Evolutionary conservation across 2,329 filamentous ascomycete genomes (phyloP), one percentile per base, ranked within the genome.

Genomic region (Cladophialophora immunda): DNA sequence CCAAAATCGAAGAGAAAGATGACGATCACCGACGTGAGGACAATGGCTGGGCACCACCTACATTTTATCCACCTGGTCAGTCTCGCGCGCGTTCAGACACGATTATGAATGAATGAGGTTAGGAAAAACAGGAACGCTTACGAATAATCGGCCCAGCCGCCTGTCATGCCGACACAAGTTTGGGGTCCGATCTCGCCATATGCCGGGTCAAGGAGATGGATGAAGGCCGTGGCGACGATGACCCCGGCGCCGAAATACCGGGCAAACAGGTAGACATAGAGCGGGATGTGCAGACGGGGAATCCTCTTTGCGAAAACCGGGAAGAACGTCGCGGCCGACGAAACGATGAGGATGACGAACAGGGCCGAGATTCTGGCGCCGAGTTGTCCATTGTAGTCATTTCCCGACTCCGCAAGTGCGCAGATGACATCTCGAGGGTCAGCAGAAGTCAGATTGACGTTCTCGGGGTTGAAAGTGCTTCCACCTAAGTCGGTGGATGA

Each of bases 91-190:
- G n/a, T n/a, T n/a, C n/a, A 9, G 45, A 27, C n/a, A 22, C 15
- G 45, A 25, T 17, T 3, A 27, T 27, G n/a, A n/a, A n/a, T n/a
- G n/a, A n/a, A n/a, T n/a, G n/a, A n/a, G n/a, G n/a, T n/a, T n/a
- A n/a, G n/a, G n/a, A 15, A 9, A 50, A 25, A 13, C 45, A 25
- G 11, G 17, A 22, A 50, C 19, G 22, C 45, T 50, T 25, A 50
- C 29, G 64, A 36, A 30, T 67, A 67, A 15, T 77, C 71, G 0
- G 78, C 80, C 82, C 85, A 87, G 53, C 79, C 77, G 0, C 81
- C 83, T 0, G 85, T 86, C 78, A 85, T 81, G 25, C 84, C 84
- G 4, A 85, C 83, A 66, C 84, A 86, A 27, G 80, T 80, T n/a
- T 77, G 70, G 0, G 81, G 76, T 4, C 84, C 83, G 60, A 83